phyloP scores from a whole-genome alignment of 1,284 basidiomycete genomes.

The Retiboletus flavoniger region DNA sequence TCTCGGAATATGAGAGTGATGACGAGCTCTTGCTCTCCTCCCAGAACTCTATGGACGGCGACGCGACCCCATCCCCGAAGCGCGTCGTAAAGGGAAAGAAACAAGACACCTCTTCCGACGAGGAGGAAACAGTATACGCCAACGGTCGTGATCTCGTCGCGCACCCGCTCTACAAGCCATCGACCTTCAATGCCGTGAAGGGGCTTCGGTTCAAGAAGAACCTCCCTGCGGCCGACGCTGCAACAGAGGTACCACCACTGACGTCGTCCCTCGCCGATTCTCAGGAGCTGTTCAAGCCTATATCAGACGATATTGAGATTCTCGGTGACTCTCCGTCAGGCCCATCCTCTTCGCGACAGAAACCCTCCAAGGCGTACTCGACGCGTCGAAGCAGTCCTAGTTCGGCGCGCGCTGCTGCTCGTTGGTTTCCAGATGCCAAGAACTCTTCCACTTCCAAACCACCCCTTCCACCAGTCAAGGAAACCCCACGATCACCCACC shows the following conservation, averaged over 20 bases:
- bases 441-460: conserved; percentile 4
- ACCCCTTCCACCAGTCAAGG: not conserved
- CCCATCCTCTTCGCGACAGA: conserved; percentile 3
- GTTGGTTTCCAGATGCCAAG: not conserved
- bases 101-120: fast-evolving
- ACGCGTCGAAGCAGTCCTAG: conserved; percentile 6
- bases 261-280: conserved; percentile 28
- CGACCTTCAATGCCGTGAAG: conserved; percentile 9
- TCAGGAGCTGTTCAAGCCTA: conserved; percentile 23
- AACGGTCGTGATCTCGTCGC: conserved; percentile 18
- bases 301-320: conserved; percentile 22
- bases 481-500: not conserved
- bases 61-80: conserved; percentile 15
- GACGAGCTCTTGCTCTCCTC: conserved; percentile 33
- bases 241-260: conserved; percentile 15
- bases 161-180: conserved; percentile 29
- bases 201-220: conserved; percentile 36
- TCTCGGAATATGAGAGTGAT: conserved; percentile 25
- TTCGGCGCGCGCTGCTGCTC: not conserved
- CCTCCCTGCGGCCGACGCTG: not conserved
- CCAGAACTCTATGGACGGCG: conserved; percentile 20
- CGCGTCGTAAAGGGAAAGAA: conserved; percentile 13
- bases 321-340: not conserved
- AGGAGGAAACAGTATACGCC: conserved; percentile 18
- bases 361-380: not conserved